These are phyloP conservation scores for Trypanosoma mega DNA, from an alignment of 208 protist species.

Conservation along the genomic window DNA sequence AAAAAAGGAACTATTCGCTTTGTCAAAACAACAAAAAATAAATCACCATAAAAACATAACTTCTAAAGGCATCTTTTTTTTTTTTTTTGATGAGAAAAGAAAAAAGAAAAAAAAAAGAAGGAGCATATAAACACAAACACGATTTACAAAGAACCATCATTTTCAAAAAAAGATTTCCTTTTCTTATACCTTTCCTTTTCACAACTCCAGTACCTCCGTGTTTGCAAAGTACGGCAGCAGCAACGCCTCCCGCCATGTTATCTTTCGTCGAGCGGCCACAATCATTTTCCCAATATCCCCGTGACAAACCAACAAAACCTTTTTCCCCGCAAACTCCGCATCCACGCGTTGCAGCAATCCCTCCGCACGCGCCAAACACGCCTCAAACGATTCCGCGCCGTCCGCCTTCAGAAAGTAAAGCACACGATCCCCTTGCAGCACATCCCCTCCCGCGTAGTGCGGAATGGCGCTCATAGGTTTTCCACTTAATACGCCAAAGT, in stretches of 20 bases:
- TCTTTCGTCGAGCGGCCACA: conserved; percentile 49
- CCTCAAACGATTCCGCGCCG: conserved; percentile 76
- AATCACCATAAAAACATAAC: not conserved
- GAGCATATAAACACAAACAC: not conserved
- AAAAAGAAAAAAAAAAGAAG: conserved; percentile 3
- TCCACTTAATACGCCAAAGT: conserved; percentile 85
- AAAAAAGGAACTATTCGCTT: not conserved
- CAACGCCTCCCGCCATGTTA: conserved; percentile 74
- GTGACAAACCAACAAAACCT: conserved; percentile 85
- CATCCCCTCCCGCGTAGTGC: conserved; percentile 59
- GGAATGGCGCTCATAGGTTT: conserved; percentile 71
- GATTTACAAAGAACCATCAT: not conserved
- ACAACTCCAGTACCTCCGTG: conserved; percentile 68
- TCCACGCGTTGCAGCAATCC: conserved; percentile 63
- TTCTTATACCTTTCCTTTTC: not conserved
- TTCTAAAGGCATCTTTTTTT: too few species aligned
- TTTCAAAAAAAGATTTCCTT: not conserved
- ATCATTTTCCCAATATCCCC: conserved; percentile 93
- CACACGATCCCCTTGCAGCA: conserved; percentile 79
- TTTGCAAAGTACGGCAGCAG: conserved; percentile 78
- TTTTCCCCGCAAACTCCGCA: conserved; percentile 47
- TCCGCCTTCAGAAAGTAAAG: conserved; percentile 81
- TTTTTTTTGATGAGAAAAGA: too few species aligned
- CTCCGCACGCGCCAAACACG: conserved; percentile 63
- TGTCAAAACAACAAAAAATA: not conserved